Base-by-base conservation (phyloP, 306 rosid genomes). In the Quercus rubra region DNA sequence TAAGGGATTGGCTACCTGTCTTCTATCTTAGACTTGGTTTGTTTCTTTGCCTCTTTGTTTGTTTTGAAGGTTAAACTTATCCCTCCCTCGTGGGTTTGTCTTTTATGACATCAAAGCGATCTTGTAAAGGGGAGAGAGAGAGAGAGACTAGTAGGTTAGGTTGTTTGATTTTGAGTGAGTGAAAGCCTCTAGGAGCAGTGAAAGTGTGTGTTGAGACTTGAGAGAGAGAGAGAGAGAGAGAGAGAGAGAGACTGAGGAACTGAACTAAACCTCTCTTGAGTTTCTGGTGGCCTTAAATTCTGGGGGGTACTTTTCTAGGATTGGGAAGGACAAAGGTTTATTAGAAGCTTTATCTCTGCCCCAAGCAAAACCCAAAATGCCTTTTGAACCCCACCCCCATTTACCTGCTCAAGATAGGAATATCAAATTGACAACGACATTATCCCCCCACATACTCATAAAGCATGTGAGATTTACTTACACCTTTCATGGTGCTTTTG, bases 61-160 rank as follows among this genome's bases (percentile, higher is more conserved):
- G 82, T 69, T 28, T 72, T 57, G 75, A 46, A 63, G 83, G 82
- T 30, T 73, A 27, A 11, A 10, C 3, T 30, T 73, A 27, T 20
- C 12, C 3, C 14, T 23, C 74, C 78, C 87, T 82, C 89, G 87
- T 88, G 92, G 87, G 84, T 68, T 84, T 89, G 87, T 78, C 87
- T 70, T 88, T 83, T 33, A 85, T 78, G 79, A 83, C 74, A 78
- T 69, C 67, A 69, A 79, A 55, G 17, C 78, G 71, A 66, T 79
- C 4, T 19, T 68, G 75, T 70, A 28, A 49, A 11, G 54, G 54
- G 3, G 17, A 13, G 54, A 49, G 66, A 8, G 17, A 13, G 54
- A 49, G 66, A 8, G 27, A 5, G 25, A 18, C 1, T 21, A 5
- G 5, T 18, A 59, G 13, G 27, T 18, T 59, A 21, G 20, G 10